Base-by-base conservation (phyloP, 2,329 filamentous ascomycete genomes). In the Sarocladiaceae sp. region DNA sequence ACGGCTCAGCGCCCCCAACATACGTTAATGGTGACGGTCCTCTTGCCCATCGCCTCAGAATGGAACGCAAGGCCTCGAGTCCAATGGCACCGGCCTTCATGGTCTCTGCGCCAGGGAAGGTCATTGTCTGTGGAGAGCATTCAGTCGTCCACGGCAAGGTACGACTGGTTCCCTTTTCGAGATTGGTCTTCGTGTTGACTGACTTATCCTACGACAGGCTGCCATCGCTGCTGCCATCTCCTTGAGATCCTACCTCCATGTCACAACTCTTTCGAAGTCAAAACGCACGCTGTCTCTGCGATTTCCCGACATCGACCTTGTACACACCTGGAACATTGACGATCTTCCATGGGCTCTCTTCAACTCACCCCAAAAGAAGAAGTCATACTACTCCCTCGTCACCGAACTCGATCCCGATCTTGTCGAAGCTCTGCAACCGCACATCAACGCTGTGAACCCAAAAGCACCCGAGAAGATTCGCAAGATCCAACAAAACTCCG, bases 71-170 rank as follows among this genome's bases (percentile, higher is more conserved):
- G 60, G 71, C 75, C 55, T 86, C 82, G 11, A 82, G 72, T 52
- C 83, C 83, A 3, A 82, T 86, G 82, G 83, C 94, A 71, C 92
- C 93, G 39, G 77, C 92, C 55, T 99, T 99, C 67, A 96, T 99
- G 89, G 92, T 97, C 53, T 97, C 94, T 15, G 93, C 95, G 2
- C 94, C 94, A 0, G 95, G 93, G 57, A 99, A 99, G 69, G 94
- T 97, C 65, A 99, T 99, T 67, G 90, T 97, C 51, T 97, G 93
- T 72, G 94, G 94, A 59, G 94, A 99, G 70, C 94, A 99, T 73
- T 88, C 94, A 2, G 94, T 97, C n/a, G 94, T 99, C 18, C 84
- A 99, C 65, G 92, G 92, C 65, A 97, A 97, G 82, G 88, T 89
- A 73, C 52, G 71, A 60, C 8, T 23, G 26, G 6, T 7, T 10